These are phyloP conservation scores for carrot (Daucus carota) DNA, from an alignment of 129 eudicot genomes.

Conservation along the genomic window DH1_v3.0 NC_030389.2:33153001-33153500, in stretches of 20 bases:
- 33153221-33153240: constrained; percentile 49
- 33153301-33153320: constrained; percentile 73
- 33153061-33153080: constrained; percentile 31
- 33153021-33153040: constrained; percentile 26
- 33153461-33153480: constrained; percentile 65
- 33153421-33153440: constrained; percentile 91
- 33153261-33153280: constrained; percentile 48
- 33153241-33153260: constrained; percentile 61
- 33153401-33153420: constrained; percentile 81
- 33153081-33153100: constrained; percentile 88
- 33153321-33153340: constrained; percentile 78
- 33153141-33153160: background rate
- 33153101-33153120: constrained; percentile 29
- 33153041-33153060: constrained; percentile 20
- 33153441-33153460: constrained; percentile 93
- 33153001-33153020: constrained; percentile 67
- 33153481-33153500: constrained; percentile 89
- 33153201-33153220: constrained; percentile 22
- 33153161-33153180: background rate
- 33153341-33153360: constrained; percentile 86
- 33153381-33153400: constrained; percentile 83
- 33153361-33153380: constrained; percentile 74
- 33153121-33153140: constrained; percentile 35
- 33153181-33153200: background rate
- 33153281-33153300: constrained; percentile 53